phyloP scores from a whole-genome alignment of 305 asterid species.

The Fraxinus velutina region DNA sequence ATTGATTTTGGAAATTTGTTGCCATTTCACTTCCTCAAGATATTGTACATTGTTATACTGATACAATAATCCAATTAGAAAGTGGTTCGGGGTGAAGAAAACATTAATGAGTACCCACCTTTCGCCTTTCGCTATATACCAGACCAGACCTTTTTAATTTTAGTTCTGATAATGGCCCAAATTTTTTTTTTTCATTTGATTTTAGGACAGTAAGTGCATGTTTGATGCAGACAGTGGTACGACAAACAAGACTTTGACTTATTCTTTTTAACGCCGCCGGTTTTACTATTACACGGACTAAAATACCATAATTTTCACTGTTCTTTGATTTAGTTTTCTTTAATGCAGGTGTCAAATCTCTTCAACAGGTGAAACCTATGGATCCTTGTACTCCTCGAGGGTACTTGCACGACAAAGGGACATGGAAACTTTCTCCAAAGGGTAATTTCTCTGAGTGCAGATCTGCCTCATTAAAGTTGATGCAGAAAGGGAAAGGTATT shows the following conservation, averaged over 20 bases:
- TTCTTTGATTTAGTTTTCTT: slow-evolving; percentile 17
- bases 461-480: slow-evolving; percentile 65
- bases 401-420: slow-evolving; percentile 43
- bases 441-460: slow-evolving; percentile 96
- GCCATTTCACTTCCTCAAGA: slow-evolving; percentile 2
- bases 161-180: not conserved
- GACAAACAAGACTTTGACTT: not conserved
- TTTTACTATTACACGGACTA: not conserved
- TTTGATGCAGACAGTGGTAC: not conserved
- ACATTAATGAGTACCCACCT: not conserved
- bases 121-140: slow-evolving; percentile 5
- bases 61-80: not conserved
- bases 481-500: slow-evolving; percentile 82
- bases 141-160: not conserved
- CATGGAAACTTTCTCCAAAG: slow-evolving; percentile 45
- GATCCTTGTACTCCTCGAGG: slow-evolving; percentile 98
- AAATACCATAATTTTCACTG: not conserved
- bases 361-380: slow-evolving; percentile 41
- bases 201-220: not conserved
- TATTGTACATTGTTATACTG: not conserved
- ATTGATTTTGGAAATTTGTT: not conserved
- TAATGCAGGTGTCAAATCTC: slow-evolving; percentile 52
- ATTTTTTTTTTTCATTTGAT: not conserved
- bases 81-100: not conserved
- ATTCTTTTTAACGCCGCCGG: not conserved